Conservation (phyloP, 306 rosid genomes). For the Vigna unguiculata region DNA sequence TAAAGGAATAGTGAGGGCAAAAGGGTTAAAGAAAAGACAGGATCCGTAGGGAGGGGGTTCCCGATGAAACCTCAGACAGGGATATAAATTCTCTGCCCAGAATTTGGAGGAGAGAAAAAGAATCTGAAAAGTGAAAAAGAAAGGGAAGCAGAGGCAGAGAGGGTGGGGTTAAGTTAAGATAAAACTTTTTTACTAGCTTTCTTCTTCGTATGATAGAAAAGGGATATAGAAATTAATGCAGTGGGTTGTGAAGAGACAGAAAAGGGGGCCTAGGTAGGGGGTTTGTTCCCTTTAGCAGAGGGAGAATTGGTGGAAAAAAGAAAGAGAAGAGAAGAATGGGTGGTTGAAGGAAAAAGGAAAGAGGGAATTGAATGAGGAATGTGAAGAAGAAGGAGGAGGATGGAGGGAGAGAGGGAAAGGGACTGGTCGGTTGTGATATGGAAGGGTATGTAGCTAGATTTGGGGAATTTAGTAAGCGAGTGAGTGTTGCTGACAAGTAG, state of each 20-base stretch:
- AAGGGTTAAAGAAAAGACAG: conserved; percentile 9
- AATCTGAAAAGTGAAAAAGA: conserved; percentile 38
- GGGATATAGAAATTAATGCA: background rate
- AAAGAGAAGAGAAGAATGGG: no score
- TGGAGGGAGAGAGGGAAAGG: conserved; percentile 6
- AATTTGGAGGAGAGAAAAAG: conserved; percentile 14
- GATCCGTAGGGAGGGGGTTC: background rate
- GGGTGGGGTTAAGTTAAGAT: background rate
- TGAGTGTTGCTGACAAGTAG: conserved; percentile 45
- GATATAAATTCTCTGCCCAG: conserved; percentile 49
- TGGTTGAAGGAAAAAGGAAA: conserved; percentile 22
- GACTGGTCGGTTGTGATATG: background rate
- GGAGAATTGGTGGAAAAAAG: background rate
- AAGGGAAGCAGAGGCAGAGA: background rate
- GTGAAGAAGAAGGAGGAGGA: background rate
- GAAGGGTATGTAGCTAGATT: conserved; percentile 19
- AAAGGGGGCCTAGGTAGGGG: conserved; percentile 30
- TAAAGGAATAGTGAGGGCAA: background rate
- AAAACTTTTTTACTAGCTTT: conserved; percentile 29
- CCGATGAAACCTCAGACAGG: conserved; percentile 44
- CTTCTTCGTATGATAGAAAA: conserved; percentile 3
- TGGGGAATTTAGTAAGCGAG: conserved; percentile 39
- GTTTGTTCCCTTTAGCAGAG: conserved; percentile 33
- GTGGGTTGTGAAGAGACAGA: background rate
- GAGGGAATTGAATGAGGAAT: background rate